A percentile compares a stretch with the other conserved stretches of the same genome.
These are phyloP conservation scores for Trypanosoma rangeli DNA, from an alignment of 208 protist species.

Conservation along the genomic window DNA sequence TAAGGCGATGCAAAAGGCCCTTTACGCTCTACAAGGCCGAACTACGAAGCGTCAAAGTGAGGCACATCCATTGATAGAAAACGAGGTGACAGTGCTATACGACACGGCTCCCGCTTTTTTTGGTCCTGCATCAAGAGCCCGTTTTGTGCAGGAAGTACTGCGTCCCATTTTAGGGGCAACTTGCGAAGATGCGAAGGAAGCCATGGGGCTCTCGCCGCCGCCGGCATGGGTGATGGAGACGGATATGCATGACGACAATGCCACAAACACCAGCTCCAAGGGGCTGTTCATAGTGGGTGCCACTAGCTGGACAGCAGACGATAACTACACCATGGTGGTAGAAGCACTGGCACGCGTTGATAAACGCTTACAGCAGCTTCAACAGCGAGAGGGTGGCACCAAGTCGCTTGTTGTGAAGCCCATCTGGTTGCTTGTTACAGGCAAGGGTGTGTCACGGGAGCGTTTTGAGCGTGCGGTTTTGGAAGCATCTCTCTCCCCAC, in stretches of 20 bases:
- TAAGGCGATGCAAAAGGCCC: conserved; percentile 56
- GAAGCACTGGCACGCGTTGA: conserved; percentile 85
- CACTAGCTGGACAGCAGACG: conserved; percentile 97
- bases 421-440: conserved; percentile 84
- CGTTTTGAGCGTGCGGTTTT: conserved; percentile 69
- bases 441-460: conserved; percentile 55
- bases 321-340: conserved; percentile 96
- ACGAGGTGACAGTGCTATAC: conserved; percentile 62
- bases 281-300: conserved; percentile 88
- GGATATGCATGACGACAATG: background rate
- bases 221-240: conserved; percentile 55
- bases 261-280: background rate
- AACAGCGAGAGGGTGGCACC: background rate
- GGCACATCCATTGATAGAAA: background rate
- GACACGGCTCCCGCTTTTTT: conserved; percentile 81
- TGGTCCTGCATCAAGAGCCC: conserved; percentile 34
- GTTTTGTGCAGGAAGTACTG: conserved; percentile 61
- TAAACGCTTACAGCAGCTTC: conserved; percentile 43
- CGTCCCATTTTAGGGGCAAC: conserved; percentile 19
- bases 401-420: conserved; percentile 5
- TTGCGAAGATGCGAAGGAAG: conserved; percentile 5
- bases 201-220: conserved; percentile 61
- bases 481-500: conserved; percentile 47
- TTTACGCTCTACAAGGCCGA: conserved; percentile 15
- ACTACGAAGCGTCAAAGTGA: background rate